Base-by-base conservation (phyloP, 2,329 filamentous ascomycete genomes). In the Phaeosphaeriaceae sp. region DNA sequence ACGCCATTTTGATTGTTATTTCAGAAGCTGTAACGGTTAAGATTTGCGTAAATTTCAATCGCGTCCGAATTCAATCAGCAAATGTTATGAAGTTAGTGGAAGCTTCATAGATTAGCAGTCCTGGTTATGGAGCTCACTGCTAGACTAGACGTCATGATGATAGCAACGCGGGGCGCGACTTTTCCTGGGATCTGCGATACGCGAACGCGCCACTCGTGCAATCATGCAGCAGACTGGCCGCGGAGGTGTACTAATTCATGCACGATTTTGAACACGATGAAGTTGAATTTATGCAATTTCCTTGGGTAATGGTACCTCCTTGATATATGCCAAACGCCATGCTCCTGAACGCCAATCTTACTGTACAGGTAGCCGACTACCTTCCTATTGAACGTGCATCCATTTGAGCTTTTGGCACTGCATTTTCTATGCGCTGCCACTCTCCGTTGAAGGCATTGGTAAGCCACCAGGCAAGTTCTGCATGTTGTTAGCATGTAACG, bases 401-500 rank as follows among this genome's bases (percentile, higher is more conserved):
- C 30, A 66, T 49, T 54, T 70, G 67, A 21, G 66, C 66, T 56
- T 78, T 74, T 1, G 87, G 87, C 26, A 78, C 78, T 0, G 86
- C 84, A 54, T 85, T 75, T 17, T 82, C 79, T 19, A 84, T 86
- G 49, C 83, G 81, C 51, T 94, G 82, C 93, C 94, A 98, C 77
- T 97, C 93, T 52, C 95, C 95, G 68, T 98, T 98, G 77, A 99
- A 99, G 1, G 95, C 95, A 75, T 97, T 98, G 74, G 97, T 86
- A 55, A 99, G 88, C 94, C 94, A 99, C 75, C 92, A 94, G 58
- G 85, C 89, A 30, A 97, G 78, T 80, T 93, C 91, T 93, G 21
- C 21, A 26, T 21, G 35, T 23, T 19, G 46, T 63, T 49, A 68
- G 65, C 42, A 30, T 19, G 0, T 40, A 42, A 11, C 15, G 15